Percentiles rank a stretch among this genome's conserved stretches.
Conservation (phyloP, 192 early-diverging fungal species). For the Linderina pennispora region DNA sequence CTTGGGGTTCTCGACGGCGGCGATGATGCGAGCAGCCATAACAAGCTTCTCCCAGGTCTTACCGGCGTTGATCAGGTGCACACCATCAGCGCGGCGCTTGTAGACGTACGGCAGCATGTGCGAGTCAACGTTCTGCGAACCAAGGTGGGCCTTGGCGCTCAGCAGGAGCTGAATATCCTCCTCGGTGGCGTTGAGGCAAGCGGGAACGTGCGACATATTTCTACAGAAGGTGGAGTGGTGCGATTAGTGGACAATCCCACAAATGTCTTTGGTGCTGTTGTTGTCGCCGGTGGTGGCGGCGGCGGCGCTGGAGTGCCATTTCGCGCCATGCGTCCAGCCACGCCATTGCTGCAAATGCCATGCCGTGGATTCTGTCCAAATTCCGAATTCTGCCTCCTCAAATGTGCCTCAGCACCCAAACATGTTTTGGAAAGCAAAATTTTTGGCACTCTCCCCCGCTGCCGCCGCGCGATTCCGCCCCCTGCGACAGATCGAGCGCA, state of each 20-base stretch:
- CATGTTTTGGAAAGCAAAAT: too few species aligned
- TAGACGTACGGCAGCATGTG: slow-evolving; percentile 95
- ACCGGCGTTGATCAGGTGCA: slow-evolving; percentile 98
- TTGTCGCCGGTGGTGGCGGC: too few species aligned
- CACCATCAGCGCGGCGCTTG: slow-evolving; percentile 95
- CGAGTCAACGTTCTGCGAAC: slow-evolving; percentile 94
- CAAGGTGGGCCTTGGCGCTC: slow-evolving; percentile 96
- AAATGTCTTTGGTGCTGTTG: too few species aligned
- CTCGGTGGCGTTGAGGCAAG: slow-evolving; percentile 69
- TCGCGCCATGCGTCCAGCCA: too few species aligned
- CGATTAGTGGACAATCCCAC: too few species aligned
- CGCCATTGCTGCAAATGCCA: too few species aligned
- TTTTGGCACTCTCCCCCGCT: too few species aligned
- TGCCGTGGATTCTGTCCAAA: too few species aligned
- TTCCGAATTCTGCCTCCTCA: background rate
- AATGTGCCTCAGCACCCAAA: too few species aligned
- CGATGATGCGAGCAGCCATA: slow-evolving; percentile 97
- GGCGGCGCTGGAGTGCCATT: too few species aligned
- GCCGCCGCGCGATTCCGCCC: too few species aligned
- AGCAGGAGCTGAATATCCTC: slow-evolving; percentile 93
- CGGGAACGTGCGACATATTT: slow-evolving; percentile 48
- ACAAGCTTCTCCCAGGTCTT: slow-evolving; percentile 99
- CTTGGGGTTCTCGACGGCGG: slow-evolving; percentile 96
- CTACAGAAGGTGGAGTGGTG: slow-evolving; percentile 11
- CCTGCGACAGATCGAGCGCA: too few species aligned